Percentiles rank a stretch among this genome's conserved stretches.
Evolutionary conservation across 305 asterid genomes (phyloP).

Genomic region (Solanum hybrid): DNA sequence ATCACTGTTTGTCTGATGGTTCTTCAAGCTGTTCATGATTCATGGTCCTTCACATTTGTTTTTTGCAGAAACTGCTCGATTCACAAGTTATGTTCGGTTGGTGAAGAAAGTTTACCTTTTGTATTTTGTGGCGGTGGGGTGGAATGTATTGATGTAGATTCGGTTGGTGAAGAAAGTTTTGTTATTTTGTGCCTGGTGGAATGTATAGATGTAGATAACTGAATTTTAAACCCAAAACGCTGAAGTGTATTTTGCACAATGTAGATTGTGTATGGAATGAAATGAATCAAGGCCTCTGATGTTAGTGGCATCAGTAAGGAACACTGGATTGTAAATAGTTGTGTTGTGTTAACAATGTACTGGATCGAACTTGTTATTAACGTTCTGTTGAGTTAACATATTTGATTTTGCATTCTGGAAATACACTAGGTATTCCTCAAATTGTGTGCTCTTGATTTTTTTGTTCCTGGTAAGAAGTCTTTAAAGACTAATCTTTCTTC

Average conservation of each 20-base stretch:
- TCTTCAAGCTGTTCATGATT: conserved; percentile 3
- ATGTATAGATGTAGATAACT: not conserved
- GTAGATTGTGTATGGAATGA: not conserved
- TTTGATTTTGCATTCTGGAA: too few relatives aligned
- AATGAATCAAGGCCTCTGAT: not conserved
- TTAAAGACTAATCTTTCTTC: not conserved
- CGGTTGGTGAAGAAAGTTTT: too few relatives aligned
- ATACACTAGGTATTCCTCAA: too few relatives aligned
- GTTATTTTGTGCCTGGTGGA: too few relatives aligned
- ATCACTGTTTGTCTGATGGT: conserved; percentile 16
- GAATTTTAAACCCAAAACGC: not conserved
- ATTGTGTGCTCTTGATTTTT: too few relatives aligned
- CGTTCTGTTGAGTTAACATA: not conserved
- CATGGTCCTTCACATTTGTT: not conserved
- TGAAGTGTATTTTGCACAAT: too few relatives aligned
- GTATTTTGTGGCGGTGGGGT: too few relatives aligned
- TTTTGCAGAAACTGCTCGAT: too few relatives aligned
- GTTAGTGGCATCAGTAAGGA: not conserved
- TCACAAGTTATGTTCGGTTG: too few relatives aligned
- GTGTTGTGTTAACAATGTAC: not conserved
- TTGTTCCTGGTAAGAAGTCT: not conserved
- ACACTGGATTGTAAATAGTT: not conserved
- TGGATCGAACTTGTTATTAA: not conserved
- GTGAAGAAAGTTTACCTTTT: too few relatives aligned
- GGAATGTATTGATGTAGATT: not conserved